Evolutionary conservation across 176 grass and related monocot genomes (phyloP), one percentile per base, ranked within the genome.

Genomic region (Microstegium vimineum): DNA sequence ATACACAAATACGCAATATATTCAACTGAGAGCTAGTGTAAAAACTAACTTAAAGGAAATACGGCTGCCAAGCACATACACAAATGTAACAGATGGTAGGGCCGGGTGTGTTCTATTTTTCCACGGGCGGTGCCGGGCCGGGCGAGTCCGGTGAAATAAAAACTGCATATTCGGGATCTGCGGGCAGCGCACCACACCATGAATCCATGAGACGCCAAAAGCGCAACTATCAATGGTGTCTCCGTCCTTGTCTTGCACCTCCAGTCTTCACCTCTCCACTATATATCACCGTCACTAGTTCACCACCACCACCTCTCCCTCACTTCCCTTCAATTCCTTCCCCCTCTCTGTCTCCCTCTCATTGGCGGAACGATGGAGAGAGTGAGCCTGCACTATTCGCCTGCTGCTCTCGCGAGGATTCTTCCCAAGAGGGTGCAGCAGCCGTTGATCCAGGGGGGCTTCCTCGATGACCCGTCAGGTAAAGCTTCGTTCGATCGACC

Each of bases 171-270:
- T 73, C 70, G 42, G 70, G 70, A 73, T 73, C 70, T 32, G 70
- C 26, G 70, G 70, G 15, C 26, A 70, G 11, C 10, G 22, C 22
- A 10, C 9, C 54, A 10, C 56, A 59, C 56, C 56, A 59, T 5
- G 54, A 54, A 20, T 10, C n/a, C 56, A 41, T 43, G 27, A 73
- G 15, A 32, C 47, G 87, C 82, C 82, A 89, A 85, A 85, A n/a
- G 52, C 1, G 77, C 65, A 81, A 30, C 71, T 1, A 81, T 82
- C 78, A 71, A 41, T 23, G 32, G 13, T 16, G 41, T 67, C 45
- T 27, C 30, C 12, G 22, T 54, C 63, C 25, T 27, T 26, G 63
- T 41, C 73, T 71, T 35, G 26, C 15, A 27, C 38, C 56, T 59
- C 66, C 57, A 76, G 46, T 52, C 77, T 67, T 62, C 62, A 25